Evolutionary conservation across 495 filamentous ascomycete species (phyloP).

Genomic region (Mycothermus thermophilus): DNA sequence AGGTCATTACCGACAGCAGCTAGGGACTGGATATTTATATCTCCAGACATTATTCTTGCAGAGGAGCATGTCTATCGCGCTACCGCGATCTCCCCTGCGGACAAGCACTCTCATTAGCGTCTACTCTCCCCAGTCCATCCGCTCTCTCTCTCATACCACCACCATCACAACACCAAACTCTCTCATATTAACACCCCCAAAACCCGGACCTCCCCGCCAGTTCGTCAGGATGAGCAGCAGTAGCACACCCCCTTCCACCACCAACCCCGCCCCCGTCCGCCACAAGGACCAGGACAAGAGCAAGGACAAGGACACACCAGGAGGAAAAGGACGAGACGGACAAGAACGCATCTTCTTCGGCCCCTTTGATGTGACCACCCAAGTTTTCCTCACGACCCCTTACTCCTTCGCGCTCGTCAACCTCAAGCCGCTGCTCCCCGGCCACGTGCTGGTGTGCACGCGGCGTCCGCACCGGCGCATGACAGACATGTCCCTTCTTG

Average conservation of each 20-base stretch:
- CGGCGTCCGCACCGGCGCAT: constrained; percentile 52
- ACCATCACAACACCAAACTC: not conserved
- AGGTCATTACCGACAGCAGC: too few species aligned
- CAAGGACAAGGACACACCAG: too few species aligned
- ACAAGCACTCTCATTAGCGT: too few species aligned
- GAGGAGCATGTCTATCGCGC: too few species aligned
- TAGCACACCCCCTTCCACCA: not conserved
- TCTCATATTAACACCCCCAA: not conserved
- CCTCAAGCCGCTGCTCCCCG: constrained; percentile 85
- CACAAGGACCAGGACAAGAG: too few species aligned
- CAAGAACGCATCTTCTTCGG: constrained; percentile 45
- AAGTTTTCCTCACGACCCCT: constrained; percentile 74
- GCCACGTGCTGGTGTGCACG: constrained; percentile 77
- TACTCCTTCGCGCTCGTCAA: constrained; percentile 79
- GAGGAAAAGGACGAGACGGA: too few species aligned
- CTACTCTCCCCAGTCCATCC: too few species aligned
- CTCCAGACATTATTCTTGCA: too few species aligned
- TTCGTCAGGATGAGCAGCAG: constrained; percentile 3
- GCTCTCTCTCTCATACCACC: not conserved
- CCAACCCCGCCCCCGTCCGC: not conserved
- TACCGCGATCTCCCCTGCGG: too few species aligned
- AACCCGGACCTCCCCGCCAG: not conserved
- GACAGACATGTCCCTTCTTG: constrained; percentile 54
- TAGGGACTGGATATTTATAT: too few species aligned
- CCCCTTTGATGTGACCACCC: constrained; percentile 48